phyloP scores from a whole-genome alignment of 352 stramenopile genomes.

The Nothophytophthora sp. region DNA sequence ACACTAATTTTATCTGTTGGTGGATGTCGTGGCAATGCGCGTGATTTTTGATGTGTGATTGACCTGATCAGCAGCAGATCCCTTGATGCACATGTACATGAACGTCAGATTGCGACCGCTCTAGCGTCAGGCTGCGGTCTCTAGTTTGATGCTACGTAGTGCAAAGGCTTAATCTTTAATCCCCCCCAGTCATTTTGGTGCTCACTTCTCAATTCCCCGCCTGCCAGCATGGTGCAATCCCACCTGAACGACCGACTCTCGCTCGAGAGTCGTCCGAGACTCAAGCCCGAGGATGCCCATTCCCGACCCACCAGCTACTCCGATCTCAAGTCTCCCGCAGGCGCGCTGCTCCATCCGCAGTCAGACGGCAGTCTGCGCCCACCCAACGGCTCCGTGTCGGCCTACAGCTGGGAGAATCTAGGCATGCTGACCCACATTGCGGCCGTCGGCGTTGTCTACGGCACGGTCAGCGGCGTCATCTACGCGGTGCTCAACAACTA shows the following conservation, averaged over 20 bases:
- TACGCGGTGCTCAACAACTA: conserved; percentile 66
- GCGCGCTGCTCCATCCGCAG: conserved; percentile 8
- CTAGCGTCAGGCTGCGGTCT: too few species aligned
- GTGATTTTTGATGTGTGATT: too few species aligned
- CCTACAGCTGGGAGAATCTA: conserved; percentile 33
- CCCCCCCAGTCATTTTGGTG: too few species aligned
- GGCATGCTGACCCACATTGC: conserved; percentile 47
- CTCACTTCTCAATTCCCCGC: conserved; percentile 4
- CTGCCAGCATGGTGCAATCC: conserved; percentile 7
- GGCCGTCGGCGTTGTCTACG: conserved; percentile 45
- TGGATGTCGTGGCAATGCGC: too few species aligned
- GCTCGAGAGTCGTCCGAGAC: conserved; percentile 19
- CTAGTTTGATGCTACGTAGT: too few species aligned
- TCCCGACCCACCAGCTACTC: conserved; percentile 16
- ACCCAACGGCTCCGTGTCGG: conserved; percentile 16
- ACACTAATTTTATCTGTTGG: too few species aligned
- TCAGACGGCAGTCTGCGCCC: conserved; percentile 18
- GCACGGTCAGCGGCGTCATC: conserved; percentile 30
- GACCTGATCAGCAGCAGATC: too few species aligned
- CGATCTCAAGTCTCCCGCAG: conserved; percentile 21
- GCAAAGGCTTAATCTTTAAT: too few species aligned
- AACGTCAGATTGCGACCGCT: too few species aligned
- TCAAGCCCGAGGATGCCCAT: conserved; percentile 2
- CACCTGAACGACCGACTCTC: conserved; percentile 19
- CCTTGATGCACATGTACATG: too few species aligned